phyloP scores from a whole-genome alignment of 1,284 basidiomycete genomes.

The Chalciporus sp. region DNA sequence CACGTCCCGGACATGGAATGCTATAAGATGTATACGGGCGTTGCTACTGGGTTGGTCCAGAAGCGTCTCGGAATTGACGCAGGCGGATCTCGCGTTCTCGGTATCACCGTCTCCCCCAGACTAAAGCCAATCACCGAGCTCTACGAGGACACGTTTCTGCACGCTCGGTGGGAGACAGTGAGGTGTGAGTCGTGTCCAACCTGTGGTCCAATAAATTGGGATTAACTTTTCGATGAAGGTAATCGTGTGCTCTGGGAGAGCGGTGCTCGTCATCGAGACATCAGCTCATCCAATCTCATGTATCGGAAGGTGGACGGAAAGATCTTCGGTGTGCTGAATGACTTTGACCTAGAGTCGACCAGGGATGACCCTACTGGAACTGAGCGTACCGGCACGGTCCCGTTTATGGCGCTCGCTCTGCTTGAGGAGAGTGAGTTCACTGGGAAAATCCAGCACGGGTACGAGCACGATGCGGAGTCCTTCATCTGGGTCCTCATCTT shows the following conservation, averaged over 20 bases:
- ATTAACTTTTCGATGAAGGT: constrained; percentile 17
- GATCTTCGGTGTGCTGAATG: constrained; percentile 31
- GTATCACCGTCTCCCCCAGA: too few relatives aligned
- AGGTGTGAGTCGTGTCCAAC: constrained; percentile 1
- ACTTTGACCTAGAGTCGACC: constrained; percentile 33
- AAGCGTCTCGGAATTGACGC: too few relatives aligned
- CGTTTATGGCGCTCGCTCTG: constrained; percentile 37
- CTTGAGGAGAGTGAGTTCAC: constrained; percentile 15
- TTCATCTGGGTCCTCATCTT: constrained; percentile 35
- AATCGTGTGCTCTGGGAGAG: constrained; percentile 34
- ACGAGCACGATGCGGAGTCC: constrained; percentile 37
- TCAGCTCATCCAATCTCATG: constrained; percentile 37
- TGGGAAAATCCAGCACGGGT: constrained; percentile 23
- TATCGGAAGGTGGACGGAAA: constrained; percentile 8
- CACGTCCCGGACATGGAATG: too few relatives aligned
- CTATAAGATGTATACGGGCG: too few relatives aligned
- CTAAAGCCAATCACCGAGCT: constrained; percentile 14
- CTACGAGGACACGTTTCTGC: constrained; percentile 1
- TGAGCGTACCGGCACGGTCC: constrained; percentile 31
- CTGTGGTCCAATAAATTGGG: too few relatives aligned
- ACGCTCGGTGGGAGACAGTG: constrained; percentile 6
- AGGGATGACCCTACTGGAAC: not conserved
- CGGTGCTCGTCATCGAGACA: constrained; percentile 32
- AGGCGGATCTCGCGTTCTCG: too few relatives aligned
- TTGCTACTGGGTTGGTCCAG: too few relatives aligned